Conservation (phyloP, 1,284 basidiomycete genomes). For the Trichosporon sp. region DNA sequence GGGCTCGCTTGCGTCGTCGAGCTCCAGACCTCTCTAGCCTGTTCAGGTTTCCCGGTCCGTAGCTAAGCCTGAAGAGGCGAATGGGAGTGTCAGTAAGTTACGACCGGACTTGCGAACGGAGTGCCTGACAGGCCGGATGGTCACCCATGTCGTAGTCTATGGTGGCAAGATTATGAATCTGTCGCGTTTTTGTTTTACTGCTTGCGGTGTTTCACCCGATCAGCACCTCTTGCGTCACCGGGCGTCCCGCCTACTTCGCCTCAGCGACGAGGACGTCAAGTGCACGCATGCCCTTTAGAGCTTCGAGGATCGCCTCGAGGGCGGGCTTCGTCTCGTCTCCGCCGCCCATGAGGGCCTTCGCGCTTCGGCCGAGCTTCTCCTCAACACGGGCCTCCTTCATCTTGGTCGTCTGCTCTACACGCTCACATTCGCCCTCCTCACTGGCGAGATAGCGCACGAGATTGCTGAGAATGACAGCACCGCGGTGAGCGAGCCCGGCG, state of each 20-base stretch:
- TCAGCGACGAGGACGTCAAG: neutral
- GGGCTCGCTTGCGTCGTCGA: neutral
- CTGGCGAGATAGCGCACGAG: slow-evolving; percentile 51
- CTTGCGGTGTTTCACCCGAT: neutral
- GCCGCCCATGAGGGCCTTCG: neutral
- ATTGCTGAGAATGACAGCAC: slow-evolving; percentile 65
- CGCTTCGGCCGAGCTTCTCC: neutral
- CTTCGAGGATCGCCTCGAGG: neutral
- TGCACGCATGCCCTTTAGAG: neutral
- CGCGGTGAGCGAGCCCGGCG: slow-evolving; percentile 63
- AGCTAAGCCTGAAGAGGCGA: too few species aligned
- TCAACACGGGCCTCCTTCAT: neutral
- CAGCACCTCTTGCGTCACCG: neutral
- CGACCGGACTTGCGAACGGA: neutral
- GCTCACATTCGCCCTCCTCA: slow-evolving; percentile 1
- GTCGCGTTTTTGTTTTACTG: neutral
- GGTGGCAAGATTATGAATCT: too few species aligned
- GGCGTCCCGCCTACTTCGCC: neutral
- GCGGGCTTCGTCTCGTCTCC: neutral
- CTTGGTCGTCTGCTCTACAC: neutral
- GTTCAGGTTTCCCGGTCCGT: too few species aligned
- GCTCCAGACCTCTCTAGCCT: too few species aligned
- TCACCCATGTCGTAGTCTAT: neutral
- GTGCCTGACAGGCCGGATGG: neutral
- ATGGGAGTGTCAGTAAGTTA: too few species aligned